These are phyloP conservation scores for Lachancea lanzarotensis DNA, from an alignment of 805 yeast genomes.

Conservation along the genomic window DNA sequence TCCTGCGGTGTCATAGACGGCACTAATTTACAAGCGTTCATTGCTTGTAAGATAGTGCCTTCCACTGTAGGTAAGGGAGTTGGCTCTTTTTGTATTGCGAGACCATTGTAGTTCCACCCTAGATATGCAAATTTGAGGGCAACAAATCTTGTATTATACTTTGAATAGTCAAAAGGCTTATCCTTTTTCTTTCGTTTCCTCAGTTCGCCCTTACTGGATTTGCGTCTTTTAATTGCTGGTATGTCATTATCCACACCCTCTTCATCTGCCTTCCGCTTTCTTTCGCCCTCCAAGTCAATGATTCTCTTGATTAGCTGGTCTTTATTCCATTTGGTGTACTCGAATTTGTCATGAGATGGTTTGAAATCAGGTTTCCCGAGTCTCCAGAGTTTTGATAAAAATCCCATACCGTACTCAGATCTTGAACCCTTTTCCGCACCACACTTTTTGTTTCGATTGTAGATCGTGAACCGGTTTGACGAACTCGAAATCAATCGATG, in stretches of 20 bases:
- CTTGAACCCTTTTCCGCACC: neutral
- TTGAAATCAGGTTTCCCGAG: slow-evolving; percentile 4
- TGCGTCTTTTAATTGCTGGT: slow-evolving; percentile 1
- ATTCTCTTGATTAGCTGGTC: slow-evolving; percentile 56
- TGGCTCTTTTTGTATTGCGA: slow-evolving; percentile 71
- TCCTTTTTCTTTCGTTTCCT: slow-evolving; percentile 26
- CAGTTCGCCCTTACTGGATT: slow-evolving; percentile 10
- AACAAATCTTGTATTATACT: slow-evolving; percentile 56
- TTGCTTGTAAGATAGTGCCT: slow-evolving; percentile 62
- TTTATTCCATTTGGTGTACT: slow-evolving; percentile 58
- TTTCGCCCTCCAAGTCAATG: slow-evolving; percentile 43
- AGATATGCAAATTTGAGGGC: slow-evolving; percentile 81
- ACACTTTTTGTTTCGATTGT: neutral
- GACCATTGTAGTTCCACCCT: slow-evolving; percentile 93
- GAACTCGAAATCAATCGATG: neutral
- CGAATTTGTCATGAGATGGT: slow-evolving; percentile 11
- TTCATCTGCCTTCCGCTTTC: slow-evolving; percentile 6
- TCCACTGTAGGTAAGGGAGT: slow-evolving; percentile 87
- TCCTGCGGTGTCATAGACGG: slow-evolving; percentile 51
- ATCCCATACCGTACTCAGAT: slow-evolving; percentile 11
- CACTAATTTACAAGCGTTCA: slow-evolving; percentile 60
- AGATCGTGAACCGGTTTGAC: neutral
- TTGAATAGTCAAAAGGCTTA: slow-evolving; percentile 58
- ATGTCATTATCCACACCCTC: slow-evolving; percentile 5
- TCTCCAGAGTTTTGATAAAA: slow-evolving; percentile 14